Conservation (phyloP, 78 protist genomes). For the Emiliania huxleyi region DNA sequence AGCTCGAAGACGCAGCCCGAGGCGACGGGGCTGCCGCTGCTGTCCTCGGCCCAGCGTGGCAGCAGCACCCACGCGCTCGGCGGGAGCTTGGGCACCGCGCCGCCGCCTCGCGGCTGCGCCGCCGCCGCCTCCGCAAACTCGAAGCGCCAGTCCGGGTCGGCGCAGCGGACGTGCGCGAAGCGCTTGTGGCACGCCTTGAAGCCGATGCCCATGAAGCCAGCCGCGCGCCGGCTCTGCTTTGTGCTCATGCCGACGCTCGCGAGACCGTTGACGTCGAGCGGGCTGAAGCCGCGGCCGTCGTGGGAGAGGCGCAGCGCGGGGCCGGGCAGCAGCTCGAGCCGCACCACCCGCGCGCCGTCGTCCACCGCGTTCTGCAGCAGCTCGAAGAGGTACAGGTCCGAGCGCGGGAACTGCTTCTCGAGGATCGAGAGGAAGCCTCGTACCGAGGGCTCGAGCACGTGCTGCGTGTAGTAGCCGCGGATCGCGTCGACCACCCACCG, state of each 20-base stretch:
- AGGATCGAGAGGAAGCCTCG: slow-evolving; percentile 5
- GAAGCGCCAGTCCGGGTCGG: background rate
- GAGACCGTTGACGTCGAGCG: slow-evolving; percentile 12
- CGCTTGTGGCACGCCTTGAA: slow-evolving; percentile 28
- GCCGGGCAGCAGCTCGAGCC: background rate
- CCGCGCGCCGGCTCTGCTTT: background rate
- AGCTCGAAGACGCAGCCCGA: background rate
- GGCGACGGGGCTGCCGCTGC: background rate
- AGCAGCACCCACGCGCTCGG: slow-evolving; percentile 21
- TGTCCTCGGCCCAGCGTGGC: background rate
- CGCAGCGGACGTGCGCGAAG: background rate
- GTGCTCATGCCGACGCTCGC: slow-evolving; percentile 1
- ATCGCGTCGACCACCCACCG: background rate
- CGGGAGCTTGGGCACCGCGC: background rate
- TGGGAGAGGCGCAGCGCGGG: background rate
- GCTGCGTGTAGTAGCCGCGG: background rate
- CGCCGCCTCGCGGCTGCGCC: background rate
- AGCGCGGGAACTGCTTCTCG: background rate
- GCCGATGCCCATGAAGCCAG: slow-evolving; percentile 19
- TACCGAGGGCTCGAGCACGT: slow-evolving; percentile 8
- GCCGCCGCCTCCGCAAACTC: background rate
- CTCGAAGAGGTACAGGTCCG: background rate
- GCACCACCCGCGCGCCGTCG: background rate
- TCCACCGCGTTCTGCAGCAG: slow-evolving; percentile 13
- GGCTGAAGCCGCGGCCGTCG: background rate